Evolutionary conservation across 352 stramenopile species (phyloP), one percentile per base, ranked within the genome.

Genomic region (Phytophthora kernoviae): DNA sequence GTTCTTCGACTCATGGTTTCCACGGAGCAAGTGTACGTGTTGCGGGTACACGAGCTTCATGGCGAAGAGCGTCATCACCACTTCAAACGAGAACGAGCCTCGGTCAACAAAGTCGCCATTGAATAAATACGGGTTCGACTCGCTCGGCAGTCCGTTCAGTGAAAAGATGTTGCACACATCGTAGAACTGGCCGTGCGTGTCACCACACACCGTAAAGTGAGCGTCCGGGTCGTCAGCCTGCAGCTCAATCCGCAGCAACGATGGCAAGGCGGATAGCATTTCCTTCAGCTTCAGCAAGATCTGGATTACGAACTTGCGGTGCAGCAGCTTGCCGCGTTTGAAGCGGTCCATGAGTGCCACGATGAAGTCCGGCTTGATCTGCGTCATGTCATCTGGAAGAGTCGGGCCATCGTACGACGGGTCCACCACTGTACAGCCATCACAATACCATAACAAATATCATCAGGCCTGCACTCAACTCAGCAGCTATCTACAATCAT

Each of bases 81-180:
- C 97, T 72, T 99, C 98, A 26, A 99, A 95, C 24, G 90, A 98
- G 69, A 99, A 99, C 43, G 88, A 98, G 9, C 98, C 98, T 52
- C 98, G 92, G 78, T 99, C 98, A 9, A 99, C 98, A 67, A 99
- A 99, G 74, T 99, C 98, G 46, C 91, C 98, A 87, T 99, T 99
- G 81, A 99, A 99, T 51, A 99, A 84, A 80, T 99, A 99, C 30
- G 96, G 97, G 70, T 99, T 99, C 22, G 73, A 86, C 49, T 89
- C 75, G 24, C 88, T 98, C 15, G 98, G 97, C 58, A 96, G 82
- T 11, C 98, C 98, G 70, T 99, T 99, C 18, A 99, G 71, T 50
- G 98, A 87, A 72, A 99, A 99, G 65, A 99, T 99, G 77, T 99
- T 98, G 68, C 98, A 94, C 30, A 99, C 90, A 70, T 99, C 98